Percentiles rank a stretch among this genome's conserved stretches.
phyloP scores from a whole-genome alignment of 2,329 filamentous ascomycete species.

The Grosmannia huntii region DNA sequence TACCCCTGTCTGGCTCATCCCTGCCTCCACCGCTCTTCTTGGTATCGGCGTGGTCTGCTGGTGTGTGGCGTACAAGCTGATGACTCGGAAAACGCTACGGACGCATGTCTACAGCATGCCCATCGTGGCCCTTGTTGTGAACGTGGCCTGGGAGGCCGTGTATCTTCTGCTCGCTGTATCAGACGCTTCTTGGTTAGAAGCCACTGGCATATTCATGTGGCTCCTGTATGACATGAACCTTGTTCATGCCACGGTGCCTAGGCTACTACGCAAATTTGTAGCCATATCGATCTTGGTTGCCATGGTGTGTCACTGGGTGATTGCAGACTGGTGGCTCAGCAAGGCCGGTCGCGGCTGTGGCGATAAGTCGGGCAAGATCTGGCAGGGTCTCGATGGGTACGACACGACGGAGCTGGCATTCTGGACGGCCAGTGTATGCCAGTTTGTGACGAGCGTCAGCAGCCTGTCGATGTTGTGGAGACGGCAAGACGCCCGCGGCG shows the following conservation, averaged over 20 bases:
- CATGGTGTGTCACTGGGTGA: conserved; percentile 25
- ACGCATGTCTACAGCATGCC: conserved; percentile 37
- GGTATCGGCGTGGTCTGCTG: conserved; percentile 25
- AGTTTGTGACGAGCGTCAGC: conserved; percentile 26
- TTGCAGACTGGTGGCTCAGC: conserved; percentile 34
- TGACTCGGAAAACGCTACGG: conserved; percentile 29
- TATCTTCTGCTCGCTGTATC: conserved; percentile 31
- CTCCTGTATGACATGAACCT: conserved; percentile 35
- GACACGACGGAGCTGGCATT: conserved; percentile 38
- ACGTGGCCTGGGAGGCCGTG: conserved; percentile 39
- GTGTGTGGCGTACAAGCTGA: conserved; percentile 32
- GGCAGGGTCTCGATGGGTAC: conserved; percentile 24
- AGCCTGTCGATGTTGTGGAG: conserved; percentile 30
- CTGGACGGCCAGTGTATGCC: conserved; percentile 32
- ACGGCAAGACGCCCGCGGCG: conserved; percentile 34
- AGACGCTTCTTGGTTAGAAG: conserved; percentile 27
- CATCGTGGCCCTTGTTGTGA: conserved; percentile 32
- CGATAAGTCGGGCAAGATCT: conserved; percentile 32
- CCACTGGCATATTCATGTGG: conserved; percentile 32
- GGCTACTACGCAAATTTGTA: not conserved
- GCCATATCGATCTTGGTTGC: conserved; percentile 25
- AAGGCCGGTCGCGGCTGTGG: conserved; percentile 23
- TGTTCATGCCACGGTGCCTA: conserved; percentile 24
- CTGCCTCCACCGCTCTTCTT: conserved; percentile 21
- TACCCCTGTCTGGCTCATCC: conserved; percentile 24